Conservation (phyloP, 768 basidiomycete species). For the Kwoniella sp. region DNA sequence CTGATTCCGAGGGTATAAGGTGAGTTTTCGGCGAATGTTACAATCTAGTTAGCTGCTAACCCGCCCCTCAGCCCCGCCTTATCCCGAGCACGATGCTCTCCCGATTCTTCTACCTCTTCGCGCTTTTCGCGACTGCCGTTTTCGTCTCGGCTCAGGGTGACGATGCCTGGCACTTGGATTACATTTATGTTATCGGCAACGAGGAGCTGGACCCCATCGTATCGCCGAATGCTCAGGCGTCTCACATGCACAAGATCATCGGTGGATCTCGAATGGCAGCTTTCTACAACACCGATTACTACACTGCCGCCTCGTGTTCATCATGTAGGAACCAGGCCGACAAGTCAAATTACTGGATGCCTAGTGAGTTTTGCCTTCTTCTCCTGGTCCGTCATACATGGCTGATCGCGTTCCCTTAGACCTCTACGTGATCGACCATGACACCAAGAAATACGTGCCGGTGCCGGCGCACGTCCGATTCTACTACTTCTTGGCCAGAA, state of each 20-base stretch:
- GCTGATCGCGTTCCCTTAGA: constrained; percentile 9
- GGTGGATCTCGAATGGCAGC: constrained; percentile 46
- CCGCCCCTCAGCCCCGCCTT: no score
- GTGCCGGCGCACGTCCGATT: constrained; percentile 37
- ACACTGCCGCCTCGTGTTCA: constrained; percentile 37
- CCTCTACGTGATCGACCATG: constrained; percentile 25
- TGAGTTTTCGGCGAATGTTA: no score
- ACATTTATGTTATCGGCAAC: constrained; percentile 35
- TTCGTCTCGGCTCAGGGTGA: constrained; percentile 23
- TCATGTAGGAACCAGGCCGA: constrained; percentile 40
- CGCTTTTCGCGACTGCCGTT: constrained; percentile 11
- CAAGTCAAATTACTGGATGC: constrained; percentile 53
- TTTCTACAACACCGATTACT: constrained; percentile 40
- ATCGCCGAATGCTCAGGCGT: constrained; percentile 31
- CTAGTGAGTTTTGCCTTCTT: constrained; percentile 22
- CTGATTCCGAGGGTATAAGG: background rate
- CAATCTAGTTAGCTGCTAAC: no score
- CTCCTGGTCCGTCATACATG: background rate
- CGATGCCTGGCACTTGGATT: constrained; percentile 39
- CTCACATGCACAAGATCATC: constrained; percentile 52
- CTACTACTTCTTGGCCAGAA: constrained; percentile 51
- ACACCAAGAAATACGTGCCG: constrained; percentile 10
- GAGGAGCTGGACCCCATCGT: constrained; percentile 53
- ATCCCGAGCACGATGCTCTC: constrained; percentile 17
- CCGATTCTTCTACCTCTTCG: constrained; percentile 20